Evolutionary conservation across 768 basidiomycete species (phyloP).

Genomic region (Hysterangium stoloniferum): DNA sequence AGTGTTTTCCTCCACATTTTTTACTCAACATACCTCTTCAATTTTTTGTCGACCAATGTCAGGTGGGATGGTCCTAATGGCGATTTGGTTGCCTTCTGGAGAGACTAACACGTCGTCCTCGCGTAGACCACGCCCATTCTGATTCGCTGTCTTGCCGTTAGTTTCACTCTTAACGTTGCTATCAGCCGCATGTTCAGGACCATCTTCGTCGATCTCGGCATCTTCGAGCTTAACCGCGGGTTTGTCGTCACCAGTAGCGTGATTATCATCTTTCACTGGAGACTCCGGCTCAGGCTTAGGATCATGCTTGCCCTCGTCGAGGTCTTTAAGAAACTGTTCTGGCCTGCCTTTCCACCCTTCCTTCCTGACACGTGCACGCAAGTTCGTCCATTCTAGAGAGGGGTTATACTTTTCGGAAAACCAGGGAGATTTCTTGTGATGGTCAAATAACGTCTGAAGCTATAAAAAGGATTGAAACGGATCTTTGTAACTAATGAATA

Average conservation of each 20-base stretch:
- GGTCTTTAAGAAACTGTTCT: slow-evolving; percentile 65
- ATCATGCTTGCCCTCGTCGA: slow-evolving; percentile 83
- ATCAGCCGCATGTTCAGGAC: slow-evolving; percentile 44
- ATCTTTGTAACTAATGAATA: not conserved
- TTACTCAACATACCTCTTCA: slow-evolving; percentile 77
- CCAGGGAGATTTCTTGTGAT: slow-evolving; percentile 94
- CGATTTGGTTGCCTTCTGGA: slow-evolving; percentile 82
- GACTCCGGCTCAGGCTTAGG: slow-evolving; percentile 46
- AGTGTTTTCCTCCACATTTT: too few species aligned
- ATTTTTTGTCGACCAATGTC: slow-evolving; percentile 85
- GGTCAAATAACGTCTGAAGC: slow-evolving; percentile 94
- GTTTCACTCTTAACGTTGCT: slow-evolving; percentile 38
- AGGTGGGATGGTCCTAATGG: slow-evolving; percentile 92
- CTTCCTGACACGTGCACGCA: slow-evolving; percentile 74
- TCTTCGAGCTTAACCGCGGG: slow-evolving; percentile 9
- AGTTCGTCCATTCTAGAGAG: slow-evolving; percentile 53
- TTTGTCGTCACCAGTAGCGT: slow-evolving; percentile 17
- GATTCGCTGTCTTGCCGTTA: slow-evolving; percentile 46
- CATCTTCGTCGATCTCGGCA: slow-evolving; percentile 60
- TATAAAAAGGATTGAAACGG: slow-evolving; percentile 32
- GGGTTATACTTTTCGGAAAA: slow-evolving; percentile 95
- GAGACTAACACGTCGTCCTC: slow-evolving; percentile 64
- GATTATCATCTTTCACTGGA: slow-evolving; percentile 27
- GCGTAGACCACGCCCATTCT: slow-evolving; percentile 31
- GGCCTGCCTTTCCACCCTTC: slow-evolving; percentile 78